Conservation (phyloP, 1,284 basidiomycete genomes). For the Ustilago trichophora region DNA sequence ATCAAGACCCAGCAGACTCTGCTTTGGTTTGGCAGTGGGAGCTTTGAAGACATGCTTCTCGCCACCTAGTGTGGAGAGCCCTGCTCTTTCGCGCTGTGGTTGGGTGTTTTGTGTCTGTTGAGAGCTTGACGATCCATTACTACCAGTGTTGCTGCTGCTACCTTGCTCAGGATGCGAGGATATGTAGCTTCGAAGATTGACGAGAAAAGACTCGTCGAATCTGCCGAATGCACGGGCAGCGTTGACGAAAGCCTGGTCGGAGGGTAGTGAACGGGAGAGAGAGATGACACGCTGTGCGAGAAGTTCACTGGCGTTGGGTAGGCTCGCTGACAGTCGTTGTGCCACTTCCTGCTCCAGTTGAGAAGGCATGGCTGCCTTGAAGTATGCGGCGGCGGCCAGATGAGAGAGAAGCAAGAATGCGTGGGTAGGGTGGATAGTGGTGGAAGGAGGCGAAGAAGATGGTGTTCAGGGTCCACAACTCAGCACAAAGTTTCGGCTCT, state of each 20-base stretch:
- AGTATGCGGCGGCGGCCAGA: too few species aligned
- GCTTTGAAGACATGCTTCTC: conserved; percentile 64
- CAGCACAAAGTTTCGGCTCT: conserved; percentile 17
- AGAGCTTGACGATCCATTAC: conserved; percentile 27
- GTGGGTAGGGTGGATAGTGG: background rate
- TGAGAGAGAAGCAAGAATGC: too few species aligned
- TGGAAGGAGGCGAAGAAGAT: background rate
- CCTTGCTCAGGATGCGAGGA: conserved; percentile 22
- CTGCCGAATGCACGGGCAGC: conserved; percentile 85
- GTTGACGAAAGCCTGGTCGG: conserved; percentile 63
- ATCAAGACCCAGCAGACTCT: too few species aligned
- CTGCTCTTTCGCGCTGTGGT: conserved; percentile 29
- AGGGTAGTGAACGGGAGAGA: conserved; percentile 46
- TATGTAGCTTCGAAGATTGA: conserved; percentile 68
- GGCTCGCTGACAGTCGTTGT: conserved; percentile 20
- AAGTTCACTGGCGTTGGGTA: conserved; percentile 51
- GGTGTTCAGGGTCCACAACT: conserved; percentile 19
- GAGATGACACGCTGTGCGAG: conserved; percentile 57
- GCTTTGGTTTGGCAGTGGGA: too few species aligned
- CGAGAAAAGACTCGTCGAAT: conserved; percentile 76
- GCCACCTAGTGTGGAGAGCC: conserved; percentile 27
- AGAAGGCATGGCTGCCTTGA: conserved; percentile 9
- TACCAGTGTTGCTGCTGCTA: too few species aligned
- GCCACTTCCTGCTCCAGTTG: conserved; percentile 40
- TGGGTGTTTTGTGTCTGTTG: conserved; percentile 14